Conservation (phyloP, 2,329 filamentous ascomycete species). For the Cyphellophora europaea region DNA sequence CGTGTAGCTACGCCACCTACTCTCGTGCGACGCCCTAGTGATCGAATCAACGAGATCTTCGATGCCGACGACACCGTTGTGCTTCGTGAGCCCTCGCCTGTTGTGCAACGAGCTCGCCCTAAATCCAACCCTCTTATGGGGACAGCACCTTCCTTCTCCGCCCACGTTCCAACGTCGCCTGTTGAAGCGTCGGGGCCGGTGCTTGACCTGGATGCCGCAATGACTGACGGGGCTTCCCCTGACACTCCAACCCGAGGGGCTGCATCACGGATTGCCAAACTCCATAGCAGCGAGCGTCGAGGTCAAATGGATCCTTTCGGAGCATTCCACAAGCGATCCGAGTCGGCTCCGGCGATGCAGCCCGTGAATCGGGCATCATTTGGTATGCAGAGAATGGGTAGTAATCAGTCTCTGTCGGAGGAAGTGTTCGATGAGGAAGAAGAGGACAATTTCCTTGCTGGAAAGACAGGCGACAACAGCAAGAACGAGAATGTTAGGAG, state of each 20-base stretch:
- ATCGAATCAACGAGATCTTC: constrained; percentile 36
- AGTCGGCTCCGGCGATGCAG: constrained; percentile 40
- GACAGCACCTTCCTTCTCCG: background rate
- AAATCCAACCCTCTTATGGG: constrained; percentile 1
- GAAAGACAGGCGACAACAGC: constrained; percentile 11
- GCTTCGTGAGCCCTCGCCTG: constrained; percentile 28
- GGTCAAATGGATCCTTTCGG: constrained; percentile 23
- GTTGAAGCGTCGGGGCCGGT: constrained; percentile 62
- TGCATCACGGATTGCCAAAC: constrained; percentile 30
- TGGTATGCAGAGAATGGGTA: constrained; percentile 27
- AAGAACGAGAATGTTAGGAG: constrained; percentile 15
- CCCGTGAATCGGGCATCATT: constrained; percentile 36
- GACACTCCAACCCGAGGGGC: constrained; percentile 9
- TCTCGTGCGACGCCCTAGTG: constrained; percentile 27
- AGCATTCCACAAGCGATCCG: constrained; percentile 33
- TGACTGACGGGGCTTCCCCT: constrained; percentile 45
- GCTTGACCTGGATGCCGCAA: constrained; percentile 87
- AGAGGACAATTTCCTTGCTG: constrained; percentile 38
- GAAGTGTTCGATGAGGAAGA: constrained; percentile 44
- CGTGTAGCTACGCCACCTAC: constrained; percentile 34
- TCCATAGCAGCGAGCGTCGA: constrained; percentile 43
- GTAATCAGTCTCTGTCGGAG: constrained; percentile 28
- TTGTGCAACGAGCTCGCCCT: constrained; percentile 10
- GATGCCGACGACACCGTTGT: constrained; percentile 41
- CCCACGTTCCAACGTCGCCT: background rate